A percentile compares a stretch with the other conserved stretches of the same genome.
Evolutionary conservation across 345 rosid species (phyloP).

Genomic region (Clarkia xantiana): DNA sequence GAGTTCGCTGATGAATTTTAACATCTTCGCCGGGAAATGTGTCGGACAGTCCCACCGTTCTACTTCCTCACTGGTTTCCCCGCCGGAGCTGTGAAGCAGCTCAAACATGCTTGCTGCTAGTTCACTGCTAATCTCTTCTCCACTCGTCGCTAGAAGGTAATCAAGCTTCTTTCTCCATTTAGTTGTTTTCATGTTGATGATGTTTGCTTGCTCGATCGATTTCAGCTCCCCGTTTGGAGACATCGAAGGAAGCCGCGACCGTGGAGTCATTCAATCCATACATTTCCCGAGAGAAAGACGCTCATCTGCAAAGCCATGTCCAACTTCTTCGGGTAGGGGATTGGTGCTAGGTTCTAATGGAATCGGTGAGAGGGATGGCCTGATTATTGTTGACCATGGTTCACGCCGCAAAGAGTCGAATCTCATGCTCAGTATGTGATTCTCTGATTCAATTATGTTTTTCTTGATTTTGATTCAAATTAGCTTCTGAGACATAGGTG

Average conservation of each 20-base stretch:
- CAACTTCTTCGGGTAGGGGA: conserved; percentile 18
- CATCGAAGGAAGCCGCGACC: conserved; percentile 1
- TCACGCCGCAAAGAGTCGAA: conserved; percentile 82
- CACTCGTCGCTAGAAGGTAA: too few relatives aligned
- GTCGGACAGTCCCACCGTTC: too few relatives aligned
- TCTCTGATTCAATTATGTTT: conserved; percentile 1
- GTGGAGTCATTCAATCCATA: conserved; percentile 12
- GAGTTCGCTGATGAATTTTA: too few relatives aligned
- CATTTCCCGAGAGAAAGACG: conserved; percentile 11
- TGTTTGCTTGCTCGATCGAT: too few relatives aligned
- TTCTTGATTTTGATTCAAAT: neutral
- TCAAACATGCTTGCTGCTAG: too few relatives aligned
- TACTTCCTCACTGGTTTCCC: too few relatives aligned
- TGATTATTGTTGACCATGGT: conserved; percentile 88
- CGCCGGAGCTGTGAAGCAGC: too few relatives aligned
- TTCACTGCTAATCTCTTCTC: too few relatives aligned
- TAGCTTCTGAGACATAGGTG: neutral
- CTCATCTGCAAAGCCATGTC: conserved; percentile 12
- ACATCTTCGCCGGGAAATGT: too few relatives aligned
- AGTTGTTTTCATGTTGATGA: too few relatives aligned
- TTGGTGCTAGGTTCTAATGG: conserved; percentile 11
- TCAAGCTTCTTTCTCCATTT: too few relatives aligned
- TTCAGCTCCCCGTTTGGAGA: conserved; percentile 7
- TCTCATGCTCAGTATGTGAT: conserved; percentile 60
- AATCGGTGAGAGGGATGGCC: conserved; percentile 44